Base-by-base conservation (phyloP, 805 yeast species). In the Saccharomycopsis javanensis region DNA sequence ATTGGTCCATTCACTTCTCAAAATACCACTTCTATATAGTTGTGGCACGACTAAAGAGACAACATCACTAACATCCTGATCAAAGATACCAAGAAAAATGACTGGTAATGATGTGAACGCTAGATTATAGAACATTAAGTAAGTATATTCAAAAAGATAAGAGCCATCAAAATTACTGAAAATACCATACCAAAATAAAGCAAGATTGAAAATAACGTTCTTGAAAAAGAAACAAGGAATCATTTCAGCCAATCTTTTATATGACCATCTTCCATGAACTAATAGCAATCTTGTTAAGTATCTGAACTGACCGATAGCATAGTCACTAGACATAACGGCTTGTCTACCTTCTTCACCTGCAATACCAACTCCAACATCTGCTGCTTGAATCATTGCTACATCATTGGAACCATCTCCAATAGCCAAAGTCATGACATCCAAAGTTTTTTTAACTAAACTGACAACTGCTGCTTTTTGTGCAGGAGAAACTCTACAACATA, bases 291-390 rank as follows among this genome's bases (percentile, higher is more conserved):
- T 78, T 0, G 85, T 75, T 60, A 87, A 69, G 65, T 77, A 87
- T 65, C 94, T 78, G 69, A 87, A 87, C 68, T 87, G 96, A 25
- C 92, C 94, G 65, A 87, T 72, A 20, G 92, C 96, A 70, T 85
- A 87, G 72, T 87, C 96, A 0, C 92, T 83, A 27, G 90, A 83
- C 95, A 87, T 87, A 4, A 80, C 94, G 18, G 94, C 94, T 70
- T 86, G 94, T 60, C 94, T 75, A 66, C 96, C 96, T 74, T 87
- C 96, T 73, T 87, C 94, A 71, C 96, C 96, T 2, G 91, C 91
- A 67, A 87, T 87, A 72, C 96, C 96, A 57, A 87, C 86, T 65
- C 96, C 96, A 51, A 87, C 85, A 70, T 87, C 84, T 1, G 95
- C 94, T 30, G 90, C 83, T 69, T 87, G 96, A 63, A 87, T 87